Conservation (phyloP, 176 grass and related monocot species). For the Carex cristatella region DNA sequence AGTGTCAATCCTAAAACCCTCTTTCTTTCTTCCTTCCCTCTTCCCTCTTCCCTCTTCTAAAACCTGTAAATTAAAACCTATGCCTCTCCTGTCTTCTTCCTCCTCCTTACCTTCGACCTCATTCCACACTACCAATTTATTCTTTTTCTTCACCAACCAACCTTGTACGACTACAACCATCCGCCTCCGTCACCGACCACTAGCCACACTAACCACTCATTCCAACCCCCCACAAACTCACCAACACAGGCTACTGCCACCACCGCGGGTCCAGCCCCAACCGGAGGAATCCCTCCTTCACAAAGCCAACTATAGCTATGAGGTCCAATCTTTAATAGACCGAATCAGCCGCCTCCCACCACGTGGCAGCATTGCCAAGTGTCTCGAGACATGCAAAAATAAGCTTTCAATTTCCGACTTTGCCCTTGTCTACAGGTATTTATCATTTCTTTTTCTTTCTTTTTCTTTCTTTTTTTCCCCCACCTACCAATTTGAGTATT, state of each 20-base stretch:
- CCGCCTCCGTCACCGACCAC: background rate
- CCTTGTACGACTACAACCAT: background rate
- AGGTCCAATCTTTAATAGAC: conserved; percentile 82
- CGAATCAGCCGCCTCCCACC: conserved; percentile 83
- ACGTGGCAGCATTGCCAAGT: conserved; percentile 73
- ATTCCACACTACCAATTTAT: conserved; percentile 19
- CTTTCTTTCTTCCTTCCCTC: no score
- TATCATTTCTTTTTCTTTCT: no score
- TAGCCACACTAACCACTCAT: background rate
- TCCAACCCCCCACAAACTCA: background rate
- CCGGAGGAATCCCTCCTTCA: background rate
- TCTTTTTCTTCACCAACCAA: conserved; percentile 12
- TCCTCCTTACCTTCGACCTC: conserved; percentile 16
- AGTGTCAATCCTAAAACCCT: no score
- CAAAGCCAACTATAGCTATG: conserved; percentile 45
- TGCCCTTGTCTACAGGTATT: conserved; percentile 48
- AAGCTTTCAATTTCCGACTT: conserved; percentile 76
- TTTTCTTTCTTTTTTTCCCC: no score
- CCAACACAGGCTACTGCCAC: background rate
- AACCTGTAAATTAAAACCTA: no score
- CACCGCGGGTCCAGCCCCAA: background rate
- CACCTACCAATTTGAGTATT: background rate
- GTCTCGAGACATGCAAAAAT: conserved; percentile 66
- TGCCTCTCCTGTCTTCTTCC: background rate
- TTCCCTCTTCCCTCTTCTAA: no score